These are phyloP conservation scores for Ascochyta rabiei DNA, from an alignment of 2,329 filamentous ascomycete species.

Conservation along the genomic window DNA sequence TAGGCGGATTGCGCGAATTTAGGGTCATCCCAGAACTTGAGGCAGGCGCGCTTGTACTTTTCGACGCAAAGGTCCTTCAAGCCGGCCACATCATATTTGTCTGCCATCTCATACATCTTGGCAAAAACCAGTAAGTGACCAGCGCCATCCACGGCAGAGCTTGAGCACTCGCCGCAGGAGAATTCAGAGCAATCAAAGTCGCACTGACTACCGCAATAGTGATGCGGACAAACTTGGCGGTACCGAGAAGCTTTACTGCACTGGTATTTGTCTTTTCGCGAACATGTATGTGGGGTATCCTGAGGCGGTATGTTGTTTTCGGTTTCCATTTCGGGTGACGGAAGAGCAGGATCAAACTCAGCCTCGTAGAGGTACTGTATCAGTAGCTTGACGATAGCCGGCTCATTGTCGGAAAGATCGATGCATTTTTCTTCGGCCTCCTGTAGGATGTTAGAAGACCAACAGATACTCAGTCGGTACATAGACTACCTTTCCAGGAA, in stretches of 20 bases:
- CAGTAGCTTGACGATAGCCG: conserved; percentile 16
- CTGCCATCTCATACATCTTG: background rate
- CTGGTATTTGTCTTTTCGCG: background rate
- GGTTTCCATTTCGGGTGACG: background rate
- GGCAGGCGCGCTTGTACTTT: conserved; percentile 14
- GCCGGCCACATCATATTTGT: background rate
- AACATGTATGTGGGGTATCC: background rate
- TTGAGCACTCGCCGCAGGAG: background rate
- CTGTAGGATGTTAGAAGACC: background rate
- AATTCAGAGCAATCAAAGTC: background rate
- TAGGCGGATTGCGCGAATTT: conserved; percentile 36
- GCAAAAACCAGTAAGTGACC: background rate
- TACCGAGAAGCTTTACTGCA: background rate
- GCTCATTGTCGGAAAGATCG: conserved; percentile 22
- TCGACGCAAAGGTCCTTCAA: background rate
- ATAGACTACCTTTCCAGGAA: background rate
- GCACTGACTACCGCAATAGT: background rate
- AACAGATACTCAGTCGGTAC: background rate
- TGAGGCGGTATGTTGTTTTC: background rate
- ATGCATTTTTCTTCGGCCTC: background rate
- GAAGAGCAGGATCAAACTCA: conserved; percentile 12
- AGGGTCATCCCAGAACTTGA: conserved; percentile 20
- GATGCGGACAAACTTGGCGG: background rate
- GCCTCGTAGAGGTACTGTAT: conserved; percentile 25
- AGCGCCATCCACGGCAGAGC: background rate